These are phyloP conservation scores for Pholiota adiposa DNA, from an alignment of 1,284 basidiomycete genomes.

Conservation along the genomic window DNA sequence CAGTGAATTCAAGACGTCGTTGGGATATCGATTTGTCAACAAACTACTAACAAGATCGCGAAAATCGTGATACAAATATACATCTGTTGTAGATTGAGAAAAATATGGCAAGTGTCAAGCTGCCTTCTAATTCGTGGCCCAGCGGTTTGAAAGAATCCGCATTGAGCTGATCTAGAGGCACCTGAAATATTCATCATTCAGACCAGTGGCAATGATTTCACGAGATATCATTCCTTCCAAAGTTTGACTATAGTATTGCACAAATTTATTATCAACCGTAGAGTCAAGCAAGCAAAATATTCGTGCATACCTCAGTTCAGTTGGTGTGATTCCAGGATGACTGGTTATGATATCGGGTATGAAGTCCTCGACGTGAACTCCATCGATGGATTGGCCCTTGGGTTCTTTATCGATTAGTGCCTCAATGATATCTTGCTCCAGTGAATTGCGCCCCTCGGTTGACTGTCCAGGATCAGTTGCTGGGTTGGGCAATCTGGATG, in stretches of 20 bases:
- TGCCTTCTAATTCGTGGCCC: no score
- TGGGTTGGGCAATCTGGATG: not conserved
- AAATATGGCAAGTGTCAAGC: no score
- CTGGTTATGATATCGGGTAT: not conserved
- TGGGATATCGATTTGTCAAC: no score
- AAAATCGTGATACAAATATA: no score
- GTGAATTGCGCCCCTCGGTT: not conserved
- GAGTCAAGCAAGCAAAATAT: no score
- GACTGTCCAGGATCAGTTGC: not conserved
- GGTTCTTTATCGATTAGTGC: constrained; percentile 1
- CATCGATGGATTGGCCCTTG: not conserved
- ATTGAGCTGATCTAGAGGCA: not conserved
- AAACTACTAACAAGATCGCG: no score
- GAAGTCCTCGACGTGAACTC: constrained; percentile 2
- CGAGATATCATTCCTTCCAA: not conserved
- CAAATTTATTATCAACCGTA: no score
- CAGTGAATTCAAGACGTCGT: no score
- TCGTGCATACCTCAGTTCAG: not conserved
- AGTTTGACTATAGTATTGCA: not conserved
- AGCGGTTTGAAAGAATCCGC: no score
- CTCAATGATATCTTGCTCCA: not conserved
- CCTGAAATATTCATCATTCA: not conserved
- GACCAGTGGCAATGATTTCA: not conserved
- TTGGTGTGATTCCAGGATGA: not conserved
- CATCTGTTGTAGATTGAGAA: no score